A percentile compares a stretch with the other conserved stretches of the same genome.
Conservation (phyloP, 2,329 filamentous ascomycete genomes). For the Fusarium graminum region DNA sequence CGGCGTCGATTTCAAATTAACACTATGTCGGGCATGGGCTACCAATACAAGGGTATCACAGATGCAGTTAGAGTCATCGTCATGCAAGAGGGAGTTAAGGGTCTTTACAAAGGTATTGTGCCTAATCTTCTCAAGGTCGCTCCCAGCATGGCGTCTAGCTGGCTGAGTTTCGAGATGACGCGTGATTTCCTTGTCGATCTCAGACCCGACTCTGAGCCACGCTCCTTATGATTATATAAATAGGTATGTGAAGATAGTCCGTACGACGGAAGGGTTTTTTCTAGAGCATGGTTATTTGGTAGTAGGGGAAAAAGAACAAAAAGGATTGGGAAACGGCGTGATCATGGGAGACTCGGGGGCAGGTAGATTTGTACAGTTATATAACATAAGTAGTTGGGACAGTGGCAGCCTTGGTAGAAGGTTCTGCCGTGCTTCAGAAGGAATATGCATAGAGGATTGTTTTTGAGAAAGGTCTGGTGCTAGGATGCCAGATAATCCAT, state of each 20-base stretch:
- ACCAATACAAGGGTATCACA: conserved; percentile 88
- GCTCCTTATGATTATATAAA: conserved; percentile 45
- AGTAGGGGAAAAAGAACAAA: conserved; percentile 9
- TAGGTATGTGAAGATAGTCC: conserved; percentile 38
- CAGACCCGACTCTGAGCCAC: conserved; percentile 58
- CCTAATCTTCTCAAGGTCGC: conserved; percentile 97
- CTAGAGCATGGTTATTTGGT: conserved; percentile 12
- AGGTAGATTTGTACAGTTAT: conserved; percentile 41
- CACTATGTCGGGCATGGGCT: conserved; percentile 98
- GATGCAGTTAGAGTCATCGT: conserved; percentile 88
- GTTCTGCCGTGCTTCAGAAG: conserved; percentile 16
- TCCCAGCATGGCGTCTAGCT: conserved; percentile 98
- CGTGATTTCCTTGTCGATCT: conserved; percentile 84
- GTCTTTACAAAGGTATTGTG: conserved; percentile 95
- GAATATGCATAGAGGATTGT: conserved; percentile 26
- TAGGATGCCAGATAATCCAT: conserved; percentile 21
- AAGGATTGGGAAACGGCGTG: conserved; percentile 26
- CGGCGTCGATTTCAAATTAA: conserved; percentile 97
- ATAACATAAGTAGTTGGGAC: conserved; percentile 8
- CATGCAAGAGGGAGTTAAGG: conserved; percentile 82
- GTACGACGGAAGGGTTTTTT: conserved; percentile 19
- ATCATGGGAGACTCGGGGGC: conserved; percentile 19
- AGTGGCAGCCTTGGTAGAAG: conserved; percentile 8
- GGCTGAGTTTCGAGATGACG: conserved; percentile 96
- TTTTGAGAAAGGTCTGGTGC: conserved; percentile 10